These are phyloP conservation scores for Stipa capillata DNA, from an alignment of 176 grass and related monocot species.

Conservation along the genomic window DNA sequence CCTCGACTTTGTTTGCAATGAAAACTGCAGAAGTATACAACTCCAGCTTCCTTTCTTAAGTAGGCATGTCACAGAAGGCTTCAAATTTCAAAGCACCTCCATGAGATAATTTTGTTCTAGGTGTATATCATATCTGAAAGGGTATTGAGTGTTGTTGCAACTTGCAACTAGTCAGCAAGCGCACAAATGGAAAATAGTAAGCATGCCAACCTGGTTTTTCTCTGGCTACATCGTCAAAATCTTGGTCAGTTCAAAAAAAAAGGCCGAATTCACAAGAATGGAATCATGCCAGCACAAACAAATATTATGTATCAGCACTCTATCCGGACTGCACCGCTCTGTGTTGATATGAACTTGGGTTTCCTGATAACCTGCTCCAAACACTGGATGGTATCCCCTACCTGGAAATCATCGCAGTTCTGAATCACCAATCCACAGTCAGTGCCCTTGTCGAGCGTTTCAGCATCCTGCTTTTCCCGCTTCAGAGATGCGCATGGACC, in stretches of 20 bases:
- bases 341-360: constrained; percentile 78
- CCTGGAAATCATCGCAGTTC: constrained; percentile 70
- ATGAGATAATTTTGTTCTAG: background rate
- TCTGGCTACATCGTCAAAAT: too few species aligned
- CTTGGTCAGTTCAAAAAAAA: constrained; percentile 27
- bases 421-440: constrained; percentile 92
- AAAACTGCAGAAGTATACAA: background rate
- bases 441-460: constrained; percentile 60
- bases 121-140: background rate
- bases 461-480: constrained; percentile 85
- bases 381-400: constrained; percentile 82
- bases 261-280: constrained; percentile 6
- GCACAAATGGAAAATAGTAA: background rate
- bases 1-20: too few species aligned
- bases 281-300: background rate
- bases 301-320: constrained; percentile 58
- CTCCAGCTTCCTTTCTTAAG: background rate
- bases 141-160: background rate
- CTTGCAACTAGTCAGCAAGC: background rate
- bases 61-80: too few species aligned
- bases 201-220: background rate
- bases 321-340: constrained; percentile 85
- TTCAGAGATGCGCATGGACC: constrained; percentile 79
- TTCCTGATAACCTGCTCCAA: constrained; percentile 85
- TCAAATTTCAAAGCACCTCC: too few species aligned